These are phyloP conservation scores for Schizosaccharomyces octosporus DNA, from an alignment of 805 yeast species.

Conservation along the genomic window DNA sequence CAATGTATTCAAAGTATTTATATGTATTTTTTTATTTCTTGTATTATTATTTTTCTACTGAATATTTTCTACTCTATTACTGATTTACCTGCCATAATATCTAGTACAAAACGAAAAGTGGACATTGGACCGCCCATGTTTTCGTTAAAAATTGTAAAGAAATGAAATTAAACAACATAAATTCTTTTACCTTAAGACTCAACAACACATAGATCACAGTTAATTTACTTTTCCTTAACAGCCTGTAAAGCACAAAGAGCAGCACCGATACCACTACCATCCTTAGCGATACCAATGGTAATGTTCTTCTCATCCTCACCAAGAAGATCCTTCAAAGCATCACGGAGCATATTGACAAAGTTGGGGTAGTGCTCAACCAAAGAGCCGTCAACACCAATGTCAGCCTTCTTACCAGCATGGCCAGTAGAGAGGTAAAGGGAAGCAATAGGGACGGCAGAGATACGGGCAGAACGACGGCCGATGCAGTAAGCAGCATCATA, in stretches of 20 bases:
- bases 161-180: too few species aligned
- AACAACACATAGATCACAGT: background rate
- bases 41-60: too few species aligned
- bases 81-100: too few species aligned
- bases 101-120: too few species aligned
- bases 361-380: conserved; percentile 87
- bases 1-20: too few species aligned
- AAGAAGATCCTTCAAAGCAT: conserved; percentile 41
- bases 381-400: conserved; percentile 88
- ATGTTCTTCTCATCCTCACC: conserved; percentile 45
- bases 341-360: conserved; percentile 53
- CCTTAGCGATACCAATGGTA: conserved; percentile 63
- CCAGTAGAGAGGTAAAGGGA: conserved; percentile 51
- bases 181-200: background rate
- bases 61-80: too few species aligned
- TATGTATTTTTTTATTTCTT: too few species aligned
- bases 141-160: too few species aligned
- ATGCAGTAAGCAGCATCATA: conserved; percentile 56
- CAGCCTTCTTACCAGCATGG: conserved; percentile 52
- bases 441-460: conserved; percentile 74
- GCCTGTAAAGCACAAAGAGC: conserved; percentile 58
- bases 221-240: conserved; percentile 2
- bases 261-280: conserved; percentile 94
- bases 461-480: conserved; percentile 67
- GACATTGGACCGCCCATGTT: too few species aligned